Conservation (phyloP, 1,284 basidiomycete species). For the Cutaneotrichosporon sp. region DNA sequence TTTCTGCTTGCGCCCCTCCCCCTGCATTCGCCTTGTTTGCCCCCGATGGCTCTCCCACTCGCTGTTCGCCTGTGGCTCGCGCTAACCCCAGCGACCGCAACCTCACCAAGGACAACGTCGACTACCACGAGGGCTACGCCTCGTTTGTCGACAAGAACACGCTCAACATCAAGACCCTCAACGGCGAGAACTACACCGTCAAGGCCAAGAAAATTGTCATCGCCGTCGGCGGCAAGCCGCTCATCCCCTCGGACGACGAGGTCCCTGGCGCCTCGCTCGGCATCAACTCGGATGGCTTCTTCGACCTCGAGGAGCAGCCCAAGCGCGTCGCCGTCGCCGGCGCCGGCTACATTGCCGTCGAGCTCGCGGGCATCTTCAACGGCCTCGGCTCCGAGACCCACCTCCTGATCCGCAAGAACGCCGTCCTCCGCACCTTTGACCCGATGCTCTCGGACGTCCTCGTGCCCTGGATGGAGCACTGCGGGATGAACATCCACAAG, state of each 20-base stretch:
- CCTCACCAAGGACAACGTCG: conserved; percentile 83
- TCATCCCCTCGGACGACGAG: conserved; percentile 72
- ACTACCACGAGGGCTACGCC: conserved; percentile 80
- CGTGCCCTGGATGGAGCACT: conserved; percentile 82
- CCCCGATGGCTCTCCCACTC: no score
- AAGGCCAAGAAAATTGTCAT: conserved; percentile 75
- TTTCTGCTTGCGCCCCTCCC: no score
- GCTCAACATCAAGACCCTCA: conserved; percentile 67
- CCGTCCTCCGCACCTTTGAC: conserved; percentile 91
- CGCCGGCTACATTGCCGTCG: conserved; percentile 96
- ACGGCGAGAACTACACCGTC: conserved; percentile 66
- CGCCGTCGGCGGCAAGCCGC: conserved; percentile 84
- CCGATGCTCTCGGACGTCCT: conserved; percentile 81
- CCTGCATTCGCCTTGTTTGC: no score
- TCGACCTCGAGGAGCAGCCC: conserved; percentile 85
- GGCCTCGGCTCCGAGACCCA: conserved; percentile 87
- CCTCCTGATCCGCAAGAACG: conserved; percentile 84
- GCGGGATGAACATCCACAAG: conserved; percentile 84
- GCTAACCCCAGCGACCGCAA: conserved; percentile 63
- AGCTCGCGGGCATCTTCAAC: conserved; percentile 87
- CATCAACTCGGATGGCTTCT: conserved; percentile 95
- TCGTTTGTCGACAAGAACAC: conserved; percentile 66
- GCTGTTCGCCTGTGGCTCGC: no score
- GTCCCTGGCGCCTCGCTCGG: conserved; percentile 90
- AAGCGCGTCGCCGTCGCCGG: conserved; percentile 92